These are phyloP conservation scores for Hsuehochloa calcarea DNA, from an alignment of 176 grass and related monocot species.

Conservation along the genomic window DNA sequence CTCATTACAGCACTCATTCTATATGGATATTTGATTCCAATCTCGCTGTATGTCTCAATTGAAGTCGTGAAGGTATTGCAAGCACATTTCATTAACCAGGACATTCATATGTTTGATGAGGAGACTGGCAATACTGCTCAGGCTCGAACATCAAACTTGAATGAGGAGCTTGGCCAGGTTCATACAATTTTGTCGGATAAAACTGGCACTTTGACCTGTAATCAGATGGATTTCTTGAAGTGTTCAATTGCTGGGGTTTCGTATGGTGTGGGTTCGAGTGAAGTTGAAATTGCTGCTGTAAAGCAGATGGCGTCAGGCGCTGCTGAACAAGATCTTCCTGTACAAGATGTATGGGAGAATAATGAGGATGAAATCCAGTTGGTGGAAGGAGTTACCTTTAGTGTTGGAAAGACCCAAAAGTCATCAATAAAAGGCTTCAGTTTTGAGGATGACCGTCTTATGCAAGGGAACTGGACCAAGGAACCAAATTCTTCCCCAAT, in stretches of 20 bases:
- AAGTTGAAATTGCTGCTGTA: conserved; percentile 87
- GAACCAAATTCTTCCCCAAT: conserved; percentile 56
- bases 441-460: conserved; percentile 82
- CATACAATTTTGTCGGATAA: conserved; percentile 90
- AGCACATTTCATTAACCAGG: conserved; percentile 91
- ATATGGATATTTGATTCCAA: conserved; percentile 95
- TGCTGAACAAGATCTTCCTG: conserved; percentile 38
- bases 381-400: conserved; percentile 44
- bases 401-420: conserved; percentile 53
- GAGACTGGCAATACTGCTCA: conserved; percentile 80
- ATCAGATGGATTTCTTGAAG: conserved; percentile 99
- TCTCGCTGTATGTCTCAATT: conserved; percentile 95
- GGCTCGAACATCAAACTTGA: conserved; percentile 92
- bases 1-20: conserved; percentile 96
- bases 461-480: conserved; percentile 89
- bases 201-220: conserved; percentile 96
- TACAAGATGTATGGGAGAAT: conserved; percentile 59
- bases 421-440: conserved; percentile 82
- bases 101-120: conserved; percentile 97
- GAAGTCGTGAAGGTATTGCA: conserved; percentile 93
- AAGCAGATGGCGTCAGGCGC: conserved; percentile 75
- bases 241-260: conserved; percentile 87
- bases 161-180: conserved; percentile 98
- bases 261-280: conserved; percentile 83
- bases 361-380: conserved; percentile 65